Base-by-base conservation (phyloP, 1,284 basidiomycete species). In the Leccinum griseonigrum region DNA sequence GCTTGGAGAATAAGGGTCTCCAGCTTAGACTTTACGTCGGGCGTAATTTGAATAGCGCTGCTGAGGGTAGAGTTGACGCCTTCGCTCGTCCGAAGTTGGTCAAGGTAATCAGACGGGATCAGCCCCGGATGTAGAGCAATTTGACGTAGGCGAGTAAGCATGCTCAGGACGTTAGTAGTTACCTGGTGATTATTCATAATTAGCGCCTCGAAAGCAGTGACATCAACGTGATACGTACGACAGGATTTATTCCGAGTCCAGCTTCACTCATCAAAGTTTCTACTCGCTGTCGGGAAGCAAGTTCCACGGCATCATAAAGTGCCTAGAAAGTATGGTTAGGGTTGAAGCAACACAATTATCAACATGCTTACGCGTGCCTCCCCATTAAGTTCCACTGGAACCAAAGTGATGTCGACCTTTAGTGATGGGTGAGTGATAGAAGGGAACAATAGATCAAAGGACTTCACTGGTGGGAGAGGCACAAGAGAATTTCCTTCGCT, bases 111-210 rank as follows among this genome's bases (percentile, higher is more conserved):
- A 4, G 78, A 68, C 1, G 94, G 94, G 28, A 95, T 79, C 26
- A 97, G 81, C 3, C 86, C 87, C 0, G 92, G 87, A 67, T 95
- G 92, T 22, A 95, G 83, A 26, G 85, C 90, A 14, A 96, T 78
- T 75, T 97, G 95, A 16, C 95, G 87, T 77, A 97, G 81, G 36
- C 95, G 87, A 2, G 94, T 95, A 18, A 97, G 80, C 85, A 94
- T 85, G 64, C 90, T 90, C 36, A 94, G 75, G 4, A 94, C 85
- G 66, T 89, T 91, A 2, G 84, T 84, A 69, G 87, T 85, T 1
- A 85, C 78, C 89, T 91, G 62, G 16, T 61, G 29, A 53, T 48
- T 3, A n/a, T 22, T 9, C 43, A 46, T 46, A 7, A 40, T n/a
- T 51, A 66, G 14, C 66, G 58, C 36, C 16, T 34, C 48, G 34